Conservation (phyloP, 805 yeast species). For the Groenewaldozyma tartarivorans region DNA sequence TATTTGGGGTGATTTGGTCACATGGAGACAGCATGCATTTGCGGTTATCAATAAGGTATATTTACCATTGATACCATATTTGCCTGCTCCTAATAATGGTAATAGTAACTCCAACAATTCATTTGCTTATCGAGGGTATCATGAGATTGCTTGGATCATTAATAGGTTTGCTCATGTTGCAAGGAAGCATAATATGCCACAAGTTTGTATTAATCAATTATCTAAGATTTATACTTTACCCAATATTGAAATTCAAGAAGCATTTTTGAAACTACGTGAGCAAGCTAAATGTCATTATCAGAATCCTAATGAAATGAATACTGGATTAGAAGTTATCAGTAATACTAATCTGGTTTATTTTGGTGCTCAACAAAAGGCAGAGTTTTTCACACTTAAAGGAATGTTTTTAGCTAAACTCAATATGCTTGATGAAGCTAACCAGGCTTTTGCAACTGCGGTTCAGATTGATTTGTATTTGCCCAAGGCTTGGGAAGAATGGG, state of each 20-base stretch:
- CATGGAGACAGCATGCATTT: conserved; percentile 98
- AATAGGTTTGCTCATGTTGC: conserved; percentile 98
- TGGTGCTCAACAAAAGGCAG: conserved; percentile 97
- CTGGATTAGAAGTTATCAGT: conserved; percentile 94
- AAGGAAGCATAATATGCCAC: conserved; percentile 91
- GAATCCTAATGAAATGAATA: conserved; percentile 79
- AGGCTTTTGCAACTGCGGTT: conserved; percentile 96
- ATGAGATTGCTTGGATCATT: conserved; percentile 98
- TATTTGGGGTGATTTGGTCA: conserved; percentile 93
- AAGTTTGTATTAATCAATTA: conserved; percentile 86
- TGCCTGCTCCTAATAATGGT: conserved; percentile 53
- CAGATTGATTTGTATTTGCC: conserved; percentile 90
- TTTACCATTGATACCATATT: conserved; percentile 79
- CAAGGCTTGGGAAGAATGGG: conserved; percentile 99
- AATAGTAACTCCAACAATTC: conserved; percentile 56
- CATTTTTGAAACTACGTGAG: conserved; percentile 87
- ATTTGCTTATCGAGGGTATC: conserved; percentile 94
- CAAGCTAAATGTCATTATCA: conserved; percentile 97
- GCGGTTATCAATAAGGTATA: conserved; percentile 91
- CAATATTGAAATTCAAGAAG: conserved; percentile 96
- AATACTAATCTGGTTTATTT: conserved; percentile 93
- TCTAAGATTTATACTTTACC: conserved; percentile 93
- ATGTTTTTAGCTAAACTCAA: conserved; percentile 91
- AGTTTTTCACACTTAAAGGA: conserved; percentile 93
- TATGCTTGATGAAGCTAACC: conserved; percentile 91